Evolutionary conservation across 2,329 filamentous ascomycete species (phyloP), one percentile per base, ranked within the genome.

Genomic region (Fulvia fulva): DNA sequence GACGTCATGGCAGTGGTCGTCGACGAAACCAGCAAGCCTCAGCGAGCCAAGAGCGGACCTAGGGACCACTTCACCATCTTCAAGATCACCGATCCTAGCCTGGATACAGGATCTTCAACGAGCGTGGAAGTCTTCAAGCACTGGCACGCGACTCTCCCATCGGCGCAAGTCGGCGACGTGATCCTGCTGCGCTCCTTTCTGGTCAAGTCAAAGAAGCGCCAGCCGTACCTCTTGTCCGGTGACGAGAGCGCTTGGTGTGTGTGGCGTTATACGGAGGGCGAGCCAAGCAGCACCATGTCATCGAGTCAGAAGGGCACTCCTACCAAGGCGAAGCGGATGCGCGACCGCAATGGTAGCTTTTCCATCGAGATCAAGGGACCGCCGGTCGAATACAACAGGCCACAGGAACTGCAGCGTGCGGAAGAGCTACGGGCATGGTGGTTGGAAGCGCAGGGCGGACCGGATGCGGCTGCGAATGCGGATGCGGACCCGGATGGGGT

Each of bases 231-330:
- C 8, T 53, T 75, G 8, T 78, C 75, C 32, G 70, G 67, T 1
- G 77, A 78, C 5, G 72, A 74, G 50, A 77, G 75, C 54, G 71
- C 70, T 2, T 81, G 78, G 78, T 78, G 76, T 57, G 78, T 80
- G 2, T 81, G 78, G 76, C 67, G 75, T 3, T 63, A 63, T 25
- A 55, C 51, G 16, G 62, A 69, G 58, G 43, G 63, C 66, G 71
- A 52, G 9, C 67, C 67, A 51, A 68, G 61, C 5, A 66, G 28
- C 4, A 32, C 54, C 3, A 11, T 47, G 3, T 12, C 44, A 19
- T 41, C 37, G 3, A 47, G 23, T 9, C 57, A 57, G 25, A 60
- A 59, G 50, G 59, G 25, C 16, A 55, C 60, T 23, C 71, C 66
- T 55, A 71, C 68, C 37, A 72, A 71, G 34, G 45, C 69, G 21